Evolutionary conservation across 2,329 filamentous ascomycete genomes (phyloP).

Genomic region (Fusarium sp.): DNA sequence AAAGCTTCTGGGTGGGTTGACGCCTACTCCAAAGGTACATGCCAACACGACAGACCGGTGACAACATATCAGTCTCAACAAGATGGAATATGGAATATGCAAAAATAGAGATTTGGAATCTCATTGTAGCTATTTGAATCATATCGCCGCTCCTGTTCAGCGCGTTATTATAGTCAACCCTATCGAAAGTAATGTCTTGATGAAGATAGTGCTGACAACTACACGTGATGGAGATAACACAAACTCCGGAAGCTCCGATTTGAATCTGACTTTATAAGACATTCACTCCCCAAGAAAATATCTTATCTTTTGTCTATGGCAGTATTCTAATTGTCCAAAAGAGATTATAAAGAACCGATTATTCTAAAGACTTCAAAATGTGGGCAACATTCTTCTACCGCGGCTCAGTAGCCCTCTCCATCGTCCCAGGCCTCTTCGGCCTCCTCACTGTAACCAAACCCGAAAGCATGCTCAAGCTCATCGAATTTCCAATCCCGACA

Average conservation of each 20-base stretch:
- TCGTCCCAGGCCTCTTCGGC: slow-evolving; percentile 33
- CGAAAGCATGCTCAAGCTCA: slow-evolving; percentile 10
- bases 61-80: no score
- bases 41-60: no score
- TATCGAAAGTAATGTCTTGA: neutral
- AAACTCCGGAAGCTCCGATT: neutral
- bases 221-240: neutral
- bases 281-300: no score
- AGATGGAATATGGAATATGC: no score
- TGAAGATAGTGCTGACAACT: neutral
- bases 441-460: slow-evolving; percentile 28
- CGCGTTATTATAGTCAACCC: neutral
- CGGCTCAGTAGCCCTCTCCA: slow-evolving; percentile 19
- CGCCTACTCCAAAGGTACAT: no score
- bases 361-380: neutral
- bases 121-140: no score
- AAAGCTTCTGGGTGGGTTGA: no score
- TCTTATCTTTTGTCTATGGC: no score
- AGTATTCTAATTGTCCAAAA: no score
- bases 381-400: slow-evolving; percentile 27
- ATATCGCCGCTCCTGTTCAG: neutral
- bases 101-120: no score
- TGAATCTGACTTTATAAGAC: neutral
- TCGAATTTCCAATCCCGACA: slow-evolving; percentile 28
- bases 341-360: no score